Evolutionary conservation across 2,329 filamentous ascomycete species (phyloP).

Genomic region (Teratosphaeria epicoccoides): DNA sequence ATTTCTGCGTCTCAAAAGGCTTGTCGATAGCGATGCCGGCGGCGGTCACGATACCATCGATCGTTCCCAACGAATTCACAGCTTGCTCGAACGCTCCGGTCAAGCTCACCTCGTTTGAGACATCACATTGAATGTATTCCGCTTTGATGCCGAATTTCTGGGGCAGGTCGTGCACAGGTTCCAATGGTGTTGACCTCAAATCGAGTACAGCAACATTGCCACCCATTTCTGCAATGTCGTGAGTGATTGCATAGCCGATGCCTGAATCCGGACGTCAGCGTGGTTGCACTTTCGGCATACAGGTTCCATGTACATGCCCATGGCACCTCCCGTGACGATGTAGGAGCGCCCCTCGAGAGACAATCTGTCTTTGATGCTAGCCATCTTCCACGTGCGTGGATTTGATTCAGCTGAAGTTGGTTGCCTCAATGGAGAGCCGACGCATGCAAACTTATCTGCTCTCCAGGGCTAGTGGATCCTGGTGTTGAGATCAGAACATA

Average conservation of each 20-base stretch:
- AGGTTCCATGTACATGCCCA: not conserved
- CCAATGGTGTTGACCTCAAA: slow-evolving; percentile 37
- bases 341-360: not conserved
- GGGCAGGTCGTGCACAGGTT: slow-evolving; percentile 17
- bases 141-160: slow-evolving; percentile 54
- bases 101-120: slow-evolving; percentile 22
- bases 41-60: slow-evolving; percentile 22
- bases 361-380: not conserved
- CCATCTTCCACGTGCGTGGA: no score
- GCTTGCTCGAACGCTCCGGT: slow-evolving; percentile 16
- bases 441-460: no score
- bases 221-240: slow-evolving; percentile 20
- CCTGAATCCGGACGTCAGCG: not conserved
- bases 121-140: slow-evolving; percentile 28
- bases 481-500: no score
- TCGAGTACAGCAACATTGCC: slow-evolving; percentile 48
- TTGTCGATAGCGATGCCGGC: slow-evolving; percentile 24
- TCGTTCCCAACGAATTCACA: slow-evolving; percentile 12
- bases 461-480: no score
- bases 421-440: no score
- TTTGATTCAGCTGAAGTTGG: no score
- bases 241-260: slow-evolving; percentile 15
- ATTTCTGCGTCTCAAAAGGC: slow-evolving; percentile 19
- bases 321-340: not conserved
- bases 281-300: not conserved